phyloP scores from a whole-genome alignment of 768 basidiomycete genomes.

The Cystobasidium ongulense region DNA sequence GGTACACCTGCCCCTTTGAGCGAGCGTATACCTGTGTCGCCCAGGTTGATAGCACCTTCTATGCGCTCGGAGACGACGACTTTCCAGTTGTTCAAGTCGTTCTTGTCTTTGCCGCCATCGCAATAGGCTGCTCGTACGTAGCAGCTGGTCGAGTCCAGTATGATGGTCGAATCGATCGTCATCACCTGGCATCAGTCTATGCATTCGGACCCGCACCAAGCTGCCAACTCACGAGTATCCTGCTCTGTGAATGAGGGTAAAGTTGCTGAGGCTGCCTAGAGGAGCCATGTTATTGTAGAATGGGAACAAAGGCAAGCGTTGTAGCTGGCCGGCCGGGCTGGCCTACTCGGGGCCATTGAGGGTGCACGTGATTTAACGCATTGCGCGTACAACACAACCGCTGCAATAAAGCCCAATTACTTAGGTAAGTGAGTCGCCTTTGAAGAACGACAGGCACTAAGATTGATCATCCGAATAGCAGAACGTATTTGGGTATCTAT shows the following conservation, averaged over 20 bases:
- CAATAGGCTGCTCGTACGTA: conserved; percentile 25
- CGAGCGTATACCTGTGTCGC: conserved; percentile 8
- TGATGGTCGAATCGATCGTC: not conserved
- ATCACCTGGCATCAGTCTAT: not conserved
- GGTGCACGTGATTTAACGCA: not conserved
- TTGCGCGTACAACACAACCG: too few relatives aligned
- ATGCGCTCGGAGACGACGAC: conserved; percentile 11
- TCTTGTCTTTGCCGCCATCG: conserved; percentile 4
- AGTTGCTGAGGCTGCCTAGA: not conserved
- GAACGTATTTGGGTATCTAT: too few relatives aligned
- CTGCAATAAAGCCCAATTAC: too few relatives aligned
- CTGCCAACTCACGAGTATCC: not conserved
- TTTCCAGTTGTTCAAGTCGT: not conserved
- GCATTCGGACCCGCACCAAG: not conserved
- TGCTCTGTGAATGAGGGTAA: not conserved
- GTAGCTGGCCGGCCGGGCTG: too few relatives aligned
- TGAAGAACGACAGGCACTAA: too few relatives aligned
- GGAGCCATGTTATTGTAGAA: not conserved
- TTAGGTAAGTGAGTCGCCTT: too few relatives aligned
- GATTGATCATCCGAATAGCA: too few relatives aligned
- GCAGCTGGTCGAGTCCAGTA: not conserved
- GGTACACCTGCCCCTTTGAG: conserved; percentile 25
- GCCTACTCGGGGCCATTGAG: not conserved
- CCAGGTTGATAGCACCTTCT: conserved; percentile 23
- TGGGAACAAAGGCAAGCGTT: not conserved